Evolutionary conservation across 2,329 filamentous ascomycete species (phyloP), one percentile per base, ranked within the genome.

Genomic region (Aspergillus calidoustus): DNA sequence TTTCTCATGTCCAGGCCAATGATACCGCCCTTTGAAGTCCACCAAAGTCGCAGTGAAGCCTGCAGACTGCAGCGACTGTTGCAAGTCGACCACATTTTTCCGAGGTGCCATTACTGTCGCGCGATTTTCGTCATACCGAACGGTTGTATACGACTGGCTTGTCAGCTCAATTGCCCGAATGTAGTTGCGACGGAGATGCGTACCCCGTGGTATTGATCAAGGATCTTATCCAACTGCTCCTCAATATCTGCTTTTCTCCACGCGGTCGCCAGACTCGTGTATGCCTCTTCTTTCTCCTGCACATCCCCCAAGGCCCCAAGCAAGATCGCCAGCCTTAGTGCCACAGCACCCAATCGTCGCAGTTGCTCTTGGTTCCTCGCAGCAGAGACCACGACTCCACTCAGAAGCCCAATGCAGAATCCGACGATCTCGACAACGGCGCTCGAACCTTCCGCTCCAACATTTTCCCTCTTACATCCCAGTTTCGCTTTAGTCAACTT

Each of bases 361-460:
- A 68, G 22, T 5, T 54, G 23, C 7, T 56, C 60, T 15, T 23
- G 22, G 6, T 19, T 48, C 11, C 28, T 43, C 4, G 62, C 54
- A 3, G 41, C 57, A 9, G 63, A 61, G 7, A 54, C 65, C 13
- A 66, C 63, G 3, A 58, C 57, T 2, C 63, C 65, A 31, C 66
- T 63, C 7, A 68, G 31, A 34, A 68, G 63, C 9, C 66, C 66
- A 50, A 68, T 67, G 38, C 65, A 68, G 22, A 68, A 68, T 1
- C 66, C 66, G 2, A 63, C 63, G 8, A 63, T 59, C 17, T 67
- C 66, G 25, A 63, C 60, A 0, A 64, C 50, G 7, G 59, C 15
- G 7, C 46, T 50, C 7, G 22, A 1, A 1, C 23, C 50, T 2
- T 22, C 31, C 17, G 30, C 34, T 2, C 53, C 8, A 3, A 19